A percentile compares a stretch with the other conserved stretches of the same genome.
Evolutionary conservation across 1,284 basidiomycete genomes (phyloP).

Genomic region (Volvariella surrecta): DNA sequence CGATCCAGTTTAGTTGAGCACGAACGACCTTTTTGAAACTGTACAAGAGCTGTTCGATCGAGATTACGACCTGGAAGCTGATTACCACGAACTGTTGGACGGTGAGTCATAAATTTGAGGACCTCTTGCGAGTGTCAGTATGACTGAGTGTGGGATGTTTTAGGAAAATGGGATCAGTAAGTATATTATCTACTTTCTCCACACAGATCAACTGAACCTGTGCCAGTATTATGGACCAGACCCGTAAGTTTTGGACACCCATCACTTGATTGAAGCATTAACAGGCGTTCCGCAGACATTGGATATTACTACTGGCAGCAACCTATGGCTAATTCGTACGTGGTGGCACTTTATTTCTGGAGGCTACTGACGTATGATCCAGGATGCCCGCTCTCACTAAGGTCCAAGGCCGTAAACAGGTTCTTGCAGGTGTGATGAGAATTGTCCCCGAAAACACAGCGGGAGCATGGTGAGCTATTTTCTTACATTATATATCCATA

Average conservation of each 20-base stretch:
- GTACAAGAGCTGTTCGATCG: constrained; percentile 49
- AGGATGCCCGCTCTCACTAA: constrained; percentile 50
- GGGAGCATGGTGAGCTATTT: constrained; percentile 40
- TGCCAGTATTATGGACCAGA: constrained; percentile 60
- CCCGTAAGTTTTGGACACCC: constrained; percentile 24
- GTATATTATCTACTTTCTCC: constrained; percentile 11
- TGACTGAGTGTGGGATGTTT: not conserved
- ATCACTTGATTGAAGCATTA: not conserved
- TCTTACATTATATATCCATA: constrained; percentile 1
- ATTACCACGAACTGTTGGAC: constrained; percentile 51
- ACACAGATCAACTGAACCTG: not conserved
- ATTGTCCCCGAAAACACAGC: constrained; percentile 51
- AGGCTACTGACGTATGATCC: constrained; percentile 1
- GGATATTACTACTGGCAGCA: constrained; percentile 68
- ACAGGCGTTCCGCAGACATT: constrained; percentile 25
- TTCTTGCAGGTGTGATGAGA: constrained; percentile 51
- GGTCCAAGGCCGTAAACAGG: constrained; percentile 49
- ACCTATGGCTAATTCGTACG: constrained; percentile 52
- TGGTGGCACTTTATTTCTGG: constrained; percentile 3
- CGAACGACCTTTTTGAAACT: constrained; percentile 46
- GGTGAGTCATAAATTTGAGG: constrained; percentile 24
- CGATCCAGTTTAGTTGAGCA: constrained; percentile 33
- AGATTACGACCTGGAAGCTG: constrained; percentile 48
- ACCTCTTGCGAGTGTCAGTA: not conserved
- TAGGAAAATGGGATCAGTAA: constrained; percentile 55